Base-by-base conservation (phyloP, 2,329 filamentous ascomycete species). In the Monosporascus sp. region DNA sequence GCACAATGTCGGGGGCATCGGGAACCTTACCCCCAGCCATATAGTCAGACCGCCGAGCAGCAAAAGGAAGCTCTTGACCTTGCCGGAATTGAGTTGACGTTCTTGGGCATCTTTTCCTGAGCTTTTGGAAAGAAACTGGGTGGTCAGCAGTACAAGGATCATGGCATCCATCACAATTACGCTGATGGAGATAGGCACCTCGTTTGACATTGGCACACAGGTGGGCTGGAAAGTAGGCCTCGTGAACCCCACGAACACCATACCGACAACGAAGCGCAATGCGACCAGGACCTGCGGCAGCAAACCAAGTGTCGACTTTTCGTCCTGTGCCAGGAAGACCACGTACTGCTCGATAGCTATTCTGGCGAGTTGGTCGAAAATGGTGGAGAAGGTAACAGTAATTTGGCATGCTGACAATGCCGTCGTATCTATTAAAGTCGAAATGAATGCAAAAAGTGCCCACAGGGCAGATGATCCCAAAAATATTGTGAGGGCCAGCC, bases 401-500 rank as follows among this genome's bases (percentile, higher is more conserved):
- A 79, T 65, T 63, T 82, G 79, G 62, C 82, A 85, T 14, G 72
- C 69, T 17, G 72, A 66, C 18, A 68, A 54, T 35, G 75, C 73
- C 35, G 65, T 66, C 36, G 72, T 64, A 57, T 76, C 68, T 65
- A 81, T 71, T 50, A 80, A 63, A 24, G 77, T 76, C 27, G 77
- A 68, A 51, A 77, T 67, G 57, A 84, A 83, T 53, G 74, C 75
- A 56, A 74, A 65, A 41, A 78, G 67, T 47, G 79, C 79, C 81
- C 81, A 85, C 48, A 80, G 70, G 58, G 74, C 73, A 31, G 78
- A 72, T 53, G 74, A 72, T 25, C 74, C 56, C 62, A 83, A 73
- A 65, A 82, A 83, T 59, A 72, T 67, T 63, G 77, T 70, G 79
- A 84, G 80, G 79, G 76, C 80, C 80, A 84, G 81, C 80, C 81